phyloP scores from a whole-genome alignment of 1,139 yeast species.

The Saccharomyces hybrid region DNA sequence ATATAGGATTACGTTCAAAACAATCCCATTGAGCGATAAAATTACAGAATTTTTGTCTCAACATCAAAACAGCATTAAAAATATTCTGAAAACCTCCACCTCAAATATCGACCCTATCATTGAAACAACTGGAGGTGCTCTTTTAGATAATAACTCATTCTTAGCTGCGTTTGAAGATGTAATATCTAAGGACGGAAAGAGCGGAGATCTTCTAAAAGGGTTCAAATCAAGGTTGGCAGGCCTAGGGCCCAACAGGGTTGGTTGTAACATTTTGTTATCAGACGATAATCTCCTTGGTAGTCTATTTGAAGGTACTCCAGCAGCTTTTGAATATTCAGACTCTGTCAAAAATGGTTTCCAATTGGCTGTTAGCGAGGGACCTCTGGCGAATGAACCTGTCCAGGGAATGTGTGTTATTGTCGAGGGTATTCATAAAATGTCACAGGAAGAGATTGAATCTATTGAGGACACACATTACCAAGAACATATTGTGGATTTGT shows the following conservation, averaged over 20 bases:
- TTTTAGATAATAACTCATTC: conserved; percentile 28
- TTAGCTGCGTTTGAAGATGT: conserved; percentile 32
- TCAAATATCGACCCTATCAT: conserved; percentile 12
- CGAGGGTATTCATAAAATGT: conserved; percentile 34
- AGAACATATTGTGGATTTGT: conserved; percentile 34
- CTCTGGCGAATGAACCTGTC: conserved; percentile 78
- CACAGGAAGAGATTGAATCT: conserved; percentile 31
- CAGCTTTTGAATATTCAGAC: conserved; percentile 48
- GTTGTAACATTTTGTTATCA: conserved; percentile 69
- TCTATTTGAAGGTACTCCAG: conserved; percentile 13
- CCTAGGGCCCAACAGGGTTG: conserved; percentile 73
- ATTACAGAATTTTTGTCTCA: conserved; percentile 45
- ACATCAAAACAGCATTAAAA: conserved; percentile 39
- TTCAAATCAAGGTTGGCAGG: conserved; percentile 42
- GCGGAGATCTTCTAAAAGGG: conserved; percentile 21
- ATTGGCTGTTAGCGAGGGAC: conserved; percentile 77
- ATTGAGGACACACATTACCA: conserved; percentile 30
- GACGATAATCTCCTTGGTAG: conserved; percentile 35
- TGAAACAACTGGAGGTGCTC: conserved; percentile 18
- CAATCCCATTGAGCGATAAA: conserved; percentile 50
- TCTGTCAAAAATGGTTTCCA: conserved; percentile 79
- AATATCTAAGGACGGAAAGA: conserved; percentile 24
- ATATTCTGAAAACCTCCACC: conserved; percentile 16
- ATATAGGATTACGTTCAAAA: conserved; percentile 42
- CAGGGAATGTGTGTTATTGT: conserved; percentile 67